Conservation (phyloP, 306 rosid genomes). For the Rubus idaeus region DNA sequence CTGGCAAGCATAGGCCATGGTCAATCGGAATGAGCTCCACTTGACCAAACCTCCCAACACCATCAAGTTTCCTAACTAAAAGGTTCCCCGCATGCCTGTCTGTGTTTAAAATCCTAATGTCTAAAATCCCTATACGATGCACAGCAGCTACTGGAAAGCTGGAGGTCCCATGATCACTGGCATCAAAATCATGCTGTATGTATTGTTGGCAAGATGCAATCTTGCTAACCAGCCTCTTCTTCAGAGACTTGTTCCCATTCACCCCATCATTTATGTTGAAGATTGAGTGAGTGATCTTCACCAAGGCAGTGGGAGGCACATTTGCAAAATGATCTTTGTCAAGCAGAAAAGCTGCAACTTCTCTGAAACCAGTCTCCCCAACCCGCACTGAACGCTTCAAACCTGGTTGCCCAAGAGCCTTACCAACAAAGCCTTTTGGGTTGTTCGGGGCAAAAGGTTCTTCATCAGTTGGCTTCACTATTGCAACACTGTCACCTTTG, state of each 20-base stretch:
- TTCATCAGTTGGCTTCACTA: constrained; percentile 97
- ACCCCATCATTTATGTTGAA: constrained; percentile 92
- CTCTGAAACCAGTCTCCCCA: constrained; percentile 96
- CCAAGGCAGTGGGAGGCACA: constrained; percentile 93
- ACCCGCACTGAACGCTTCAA: constrained; percentile 89
- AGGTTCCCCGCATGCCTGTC: constrained; percentile 98
- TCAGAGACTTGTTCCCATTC: constrained; percentile 57
- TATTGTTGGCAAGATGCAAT: constrained; percentile 90
- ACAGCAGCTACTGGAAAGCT: constrained; percentile 88
- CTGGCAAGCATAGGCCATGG: constrained; percentile 97
- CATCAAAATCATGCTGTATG: constrained; percentile 94
- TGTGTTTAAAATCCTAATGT: constrained; percentile 92
- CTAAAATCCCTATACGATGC: constrained; percentile 96
- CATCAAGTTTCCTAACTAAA: constrained; percentile 80
- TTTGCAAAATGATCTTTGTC: constrained; percentile 83
- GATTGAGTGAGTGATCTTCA: constrained; percentile 92
- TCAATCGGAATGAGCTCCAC: constrained; percentile 95
- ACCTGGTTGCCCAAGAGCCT: constrained; percentile 95
- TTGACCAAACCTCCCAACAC: constrained; percentile 77
- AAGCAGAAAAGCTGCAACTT: constrained; percentile 92
- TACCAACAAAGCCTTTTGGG: constrained; percentile 95
- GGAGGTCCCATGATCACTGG: constrained; percentile 97
- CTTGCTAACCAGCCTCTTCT: constrained; percentile 83
- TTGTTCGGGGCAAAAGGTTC: constrained; percentile 98
- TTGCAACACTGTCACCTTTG: constrained; percentile 74